Percentiles rank a stretch among this genome's conserved stretches.
phyloP scores from a whole-genome alignment of 1,284 basidiomycete species.

The Rhodotorula sp. region DNA sequence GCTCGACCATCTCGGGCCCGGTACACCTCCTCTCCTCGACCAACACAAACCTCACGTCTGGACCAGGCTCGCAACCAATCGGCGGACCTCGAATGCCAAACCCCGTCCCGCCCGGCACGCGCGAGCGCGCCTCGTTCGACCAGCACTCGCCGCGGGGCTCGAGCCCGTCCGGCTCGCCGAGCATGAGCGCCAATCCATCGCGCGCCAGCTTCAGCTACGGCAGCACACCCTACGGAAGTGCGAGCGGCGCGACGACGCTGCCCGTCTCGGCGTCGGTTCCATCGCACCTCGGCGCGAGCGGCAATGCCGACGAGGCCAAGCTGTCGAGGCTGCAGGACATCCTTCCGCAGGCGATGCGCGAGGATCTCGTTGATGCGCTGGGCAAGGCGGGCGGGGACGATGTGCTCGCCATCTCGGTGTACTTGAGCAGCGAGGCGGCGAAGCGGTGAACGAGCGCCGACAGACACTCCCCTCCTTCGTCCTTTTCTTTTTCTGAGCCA shows the following conservation, averaged over 20 bases:
- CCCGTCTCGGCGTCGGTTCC: neutral
- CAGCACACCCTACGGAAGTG: neutral
- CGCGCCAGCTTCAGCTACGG: constrained; percentile 13
- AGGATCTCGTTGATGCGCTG: constrained; percentile 21
- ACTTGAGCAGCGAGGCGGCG: constrained; percentile 29
- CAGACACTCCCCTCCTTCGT: neutral
- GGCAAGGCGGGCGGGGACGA: constrained; percentile 35
- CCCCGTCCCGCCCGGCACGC: neutral
- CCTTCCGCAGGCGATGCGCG: constrained; percentile 32
- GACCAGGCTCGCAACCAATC: neutral
- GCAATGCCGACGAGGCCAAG: constrained; percentile 8
- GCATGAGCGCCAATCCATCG: neutral
- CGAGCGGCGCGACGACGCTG: neutral
- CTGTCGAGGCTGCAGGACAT: constrained; percentile 31
- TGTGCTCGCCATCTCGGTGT: constrained; percentile 33
- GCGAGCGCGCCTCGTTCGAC: constrained; percentile 18
- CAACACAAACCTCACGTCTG: neutral
- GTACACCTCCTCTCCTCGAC: constrained; percentile 1
- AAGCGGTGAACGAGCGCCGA: neutral
- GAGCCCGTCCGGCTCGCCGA: constrained; percentile 1
- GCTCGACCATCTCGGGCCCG: constrained; percentile 15
- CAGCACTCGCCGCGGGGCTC: neutral
- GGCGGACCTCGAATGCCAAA: constrained; percentile 22
- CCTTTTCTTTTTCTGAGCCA: too few species aligned
- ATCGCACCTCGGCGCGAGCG: neutral